These are phyloP conservation scores for Mortierella sp. DNA, from an alignment of 371 early-diverging fungal species.

Conservation along the genomic window DNA sequence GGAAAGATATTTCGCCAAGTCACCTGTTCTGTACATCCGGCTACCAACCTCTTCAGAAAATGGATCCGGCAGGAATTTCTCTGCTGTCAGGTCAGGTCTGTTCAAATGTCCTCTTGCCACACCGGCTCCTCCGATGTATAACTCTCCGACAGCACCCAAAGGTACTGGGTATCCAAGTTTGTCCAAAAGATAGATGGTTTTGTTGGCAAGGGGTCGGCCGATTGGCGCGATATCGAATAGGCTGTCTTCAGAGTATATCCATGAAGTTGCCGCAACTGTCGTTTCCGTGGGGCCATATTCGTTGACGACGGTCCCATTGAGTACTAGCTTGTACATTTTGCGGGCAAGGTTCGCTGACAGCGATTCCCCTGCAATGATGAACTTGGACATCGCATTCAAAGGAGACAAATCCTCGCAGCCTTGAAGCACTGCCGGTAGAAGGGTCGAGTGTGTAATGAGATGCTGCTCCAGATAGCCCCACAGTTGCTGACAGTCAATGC, in stretches of 20 bases:
- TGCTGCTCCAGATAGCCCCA: background rate
- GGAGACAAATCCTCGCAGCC: background rate
- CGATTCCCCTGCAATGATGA: background rate
- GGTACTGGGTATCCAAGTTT: too few species aligned
- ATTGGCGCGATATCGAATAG: background rate
- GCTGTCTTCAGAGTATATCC: background rate
- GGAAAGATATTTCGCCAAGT: too few species aligned
- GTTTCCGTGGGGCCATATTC: slow-evolving; percentile 11
- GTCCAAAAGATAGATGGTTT: slow-evolving; percentile 9
- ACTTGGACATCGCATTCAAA: background rate
- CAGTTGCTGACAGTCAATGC: background rate
- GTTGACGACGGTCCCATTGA: slow-evolving; percentile 4
- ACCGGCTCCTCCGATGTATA: too few species aligned
- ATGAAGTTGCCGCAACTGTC: background rate
- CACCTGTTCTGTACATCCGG: too few species aligned
- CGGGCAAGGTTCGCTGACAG: background rate
- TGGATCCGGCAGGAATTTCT: too few species aligned
- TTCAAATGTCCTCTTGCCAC: too few species aligned
- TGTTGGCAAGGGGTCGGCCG: slow-evolving; percentile 3
- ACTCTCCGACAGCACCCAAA: too few species aligned
- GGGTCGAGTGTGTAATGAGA: background rate
- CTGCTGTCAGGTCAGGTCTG: too few species aligned
- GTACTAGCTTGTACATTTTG: background rate
- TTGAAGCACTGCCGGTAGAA: background rate
- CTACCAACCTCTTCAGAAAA: too few species aligned